These are phyloP conservation scores for Hordeum marinum DNA, from an alignment of 176 grass and related monocot species.

Conservation along the genomic window DNA sequence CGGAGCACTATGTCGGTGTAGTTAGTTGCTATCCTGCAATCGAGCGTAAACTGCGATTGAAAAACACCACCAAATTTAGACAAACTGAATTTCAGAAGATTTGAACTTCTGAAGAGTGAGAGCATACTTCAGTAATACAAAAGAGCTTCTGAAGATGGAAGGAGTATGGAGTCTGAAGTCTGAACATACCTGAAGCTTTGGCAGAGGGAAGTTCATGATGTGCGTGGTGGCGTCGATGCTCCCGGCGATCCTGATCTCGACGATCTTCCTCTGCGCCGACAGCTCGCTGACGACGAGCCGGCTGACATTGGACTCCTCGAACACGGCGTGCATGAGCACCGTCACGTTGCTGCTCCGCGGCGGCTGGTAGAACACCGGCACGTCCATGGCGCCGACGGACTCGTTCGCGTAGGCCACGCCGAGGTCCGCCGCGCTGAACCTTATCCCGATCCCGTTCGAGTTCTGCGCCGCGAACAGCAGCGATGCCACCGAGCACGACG, in stretches of 20 bases:
- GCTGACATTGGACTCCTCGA: constrained; percentile 44
- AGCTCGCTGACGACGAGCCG: constrained; percentile 43
- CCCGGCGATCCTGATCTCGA: constrained; percentile 63
- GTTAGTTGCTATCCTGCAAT: constrained; percentile 78
- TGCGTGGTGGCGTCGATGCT: constrained; percentile 42
- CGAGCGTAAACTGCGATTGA: constrained; percentile 53
- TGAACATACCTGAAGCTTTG: constrained; percentile 45
- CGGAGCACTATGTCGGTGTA: constrained; percentile 53
- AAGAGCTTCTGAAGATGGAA: not conserved
- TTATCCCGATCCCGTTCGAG: constrained; percentile 75
- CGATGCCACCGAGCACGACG: constrained; percentile 53
- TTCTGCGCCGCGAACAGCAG: constrained; percentile 64
- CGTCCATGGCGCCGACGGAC: constrained; percentile 52
- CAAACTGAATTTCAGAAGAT: not conserved
- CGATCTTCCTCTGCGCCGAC: constrained; percentile 28
- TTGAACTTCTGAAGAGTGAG: not conserved
- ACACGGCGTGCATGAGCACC: constrained; percentile 58
- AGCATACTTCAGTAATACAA: not conserved
- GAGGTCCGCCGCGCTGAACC: constrained; percentile 56
- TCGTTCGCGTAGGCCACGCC: constrained; percentile 53
- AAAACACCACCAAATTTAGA: not conserved
- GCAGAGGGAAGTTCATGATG: constrained; percentile 65
- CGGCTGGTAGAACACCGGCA: constrained; percentile 84
- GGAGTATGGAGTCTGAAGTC: not conserved
- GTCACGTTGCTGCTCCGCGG: constrained; percentile 54